Base-by-base conservation (phyloP, 1,139 yeast genomes). In the Saccharomycopsis crataegensis region DNA sequence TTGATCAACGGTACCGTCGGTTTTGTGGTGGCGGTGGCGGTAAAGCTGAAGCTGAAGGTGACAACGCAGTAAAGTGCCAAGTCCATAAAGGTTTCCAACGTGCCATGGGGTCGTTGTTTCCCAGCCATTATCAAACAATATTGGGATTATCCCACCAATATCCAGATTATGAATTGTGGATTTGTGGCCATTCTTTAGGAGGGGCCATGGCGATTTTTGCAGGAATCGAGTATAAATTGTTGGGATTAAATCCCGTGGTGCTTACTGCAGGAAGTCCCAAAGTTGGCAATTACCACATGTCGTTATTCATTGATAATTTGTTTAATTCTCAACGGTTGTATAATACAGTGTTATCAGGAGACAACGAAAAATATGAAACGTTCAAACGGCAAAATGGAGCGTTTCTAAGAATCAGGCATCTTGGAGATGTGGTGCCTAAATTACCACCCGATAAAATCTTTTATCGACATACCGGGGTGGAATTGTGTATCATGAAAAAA, bases 161-260 rank as follows among this genome's bases (percentile, higher is more conserved):
- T 60, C 78, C 81, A 0, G 73, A 73, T 32, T 83, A 80, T 62
- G 65, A 71, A 44, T 59, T 83, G 14, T 72, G 77, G 3, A 72
- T 83, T 2, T 69, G 79, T 1, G 93, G 93, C 0, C 93, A 85
- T 67, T 85, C 93, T 0, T 65, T 85, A 34, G 94, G 93, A 1
- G 93, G 83, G 2, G 88, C 89, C 0, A 67, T 83, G 54, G 83
- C 89, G 0, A 66, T 74, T 12, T 66, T 86, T 42, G 74, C 80
- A 9, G 90, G 85, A 0, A 71, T 81, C 32, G 90, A 84, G 61
- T 71, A 80, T 54, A 71, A 72, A 57, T 59, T 77, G 7, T 61
- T 77, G 62, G 86, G 86, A 0, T 70, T 69, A 52, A 65, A 73
- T 6, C 83, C 85, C 0, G 65, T 76, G 45, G 78, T 83, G 1